phyloP scores from a whole-genome alignment of 208 protist species.

The Tritrichomonas musculus region DNA sequence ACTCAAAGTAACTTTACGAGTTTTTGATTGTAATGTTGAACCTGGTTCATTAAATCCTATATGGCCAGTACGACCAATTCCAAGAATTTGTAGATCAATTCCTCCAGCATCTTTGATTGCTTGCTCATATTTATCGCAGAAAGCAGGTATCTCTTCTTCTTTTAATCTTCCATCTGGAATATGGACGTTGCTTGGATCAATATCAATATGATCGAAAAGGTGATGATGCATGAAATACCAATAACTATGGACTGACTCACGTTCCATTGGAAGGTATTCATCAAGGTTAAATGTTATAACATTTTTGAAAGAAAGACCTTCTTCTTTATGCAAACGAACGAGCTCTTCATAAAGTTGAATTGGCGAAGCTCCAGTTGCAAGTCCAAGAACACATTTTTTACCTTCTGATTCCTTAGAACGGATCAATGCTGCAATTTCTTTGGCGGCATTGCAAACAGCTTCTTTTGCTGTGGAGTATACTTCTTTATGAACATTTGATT shows the following conservation, averaged over 20 bases:
- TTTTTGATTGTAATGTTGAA: background rate
- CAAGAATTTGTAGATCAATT: background rate
- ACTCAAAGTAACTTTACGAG: background rate
- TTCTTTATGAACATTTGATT: too few relatives aligned
- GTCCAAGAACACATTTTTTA: background rate
- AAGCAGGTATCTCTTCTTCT: background rate
- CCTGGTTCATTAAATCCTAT: background rate
- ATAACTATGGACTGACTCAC: background rate
- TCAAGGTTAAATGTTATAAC: constrained; percentile 5
- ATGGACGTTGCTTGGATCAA: background rate
- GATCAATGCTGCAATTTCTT: background rate
- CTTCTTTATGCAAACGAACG: constrained; percentile 1
- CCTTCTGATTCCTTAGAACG: background rate
- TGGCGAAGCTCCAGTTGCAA: background rate
- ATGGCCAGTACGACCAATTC: background rate
- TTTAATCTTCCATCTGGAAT: background rate
- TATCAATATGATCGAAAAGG: background rate
- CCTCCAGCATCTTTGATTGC: background rate
- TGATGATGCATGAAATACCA: constrained; percentile 16
- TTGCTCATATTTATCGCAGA: background rate
- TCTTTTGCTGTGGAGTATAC: background rate
- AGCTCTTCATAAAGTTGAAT: background rate
- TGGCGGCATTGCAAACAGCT: background rate
- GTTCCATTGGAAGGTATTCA: background rate
- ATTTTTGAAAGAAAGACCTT: background rate